Base-by-base conservation (phyloP, 768 basidiomycete genomes). In the Pleurotus citrinopileatus region DNA sequence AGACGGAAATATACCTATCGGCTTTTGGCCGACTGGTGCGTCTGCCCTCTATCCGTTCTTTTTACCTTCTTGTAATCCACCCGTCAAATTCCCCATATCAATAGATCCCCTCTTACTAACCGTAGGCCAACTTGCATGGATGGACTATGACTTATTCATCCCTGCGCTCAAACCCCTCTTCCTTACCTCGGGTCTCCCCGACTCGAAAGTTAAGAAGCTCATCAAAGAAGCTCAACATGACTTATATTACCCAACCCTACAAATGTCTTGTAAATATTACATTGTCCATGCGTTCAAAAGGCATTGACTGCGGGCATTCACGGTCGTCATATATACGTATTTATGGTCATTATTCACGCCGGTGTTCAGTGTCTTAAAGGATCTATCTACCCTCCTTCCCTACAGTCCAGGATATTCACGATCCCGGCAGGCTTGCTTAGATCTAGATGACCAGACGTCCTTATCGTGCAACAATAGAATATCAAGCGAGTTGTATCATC, bases 121-220 rank as follows among this genome's bases (percentile, higher is more conserved):
- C 20, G 77, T 86, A 45, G 86, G 84, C 5, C 84, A 88, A 60
- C 67, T 88, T 19, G 83, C 85, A 36, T 88, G 87, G 87, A 81
- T 87, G 82, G 80, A 82, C 57, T 82, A 81, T 60, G 87, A 88
- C 58, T 73, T 80, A 20, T 74, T 87, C 57, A 70, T 88, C 32
- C 83, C 83, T 27, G 82, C 84, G 3, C 65, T 88, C 56, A 79
- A 77, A 51, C 83, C 84, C 12, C 71, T 86, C 36, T 79, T 87
- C 62, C 65, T 85, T 44, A 71, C 73, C 38, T 67, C 73, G 43
- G 83, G 79, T 4, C 68, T 86, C 50, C 70, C 78, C 22, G 79
- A 81, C 42, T 73, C 75, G 54, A 74, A 76, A 52, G 83, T 81
- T 5, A 78, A 77, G 62, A 73, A 72, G 28, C 72, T 88, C 50